Evolutionary conservation across 2,329 filamentous ascomycete genomes (phyloP).

Genomic region (Penicillium crustosum): DNA sequence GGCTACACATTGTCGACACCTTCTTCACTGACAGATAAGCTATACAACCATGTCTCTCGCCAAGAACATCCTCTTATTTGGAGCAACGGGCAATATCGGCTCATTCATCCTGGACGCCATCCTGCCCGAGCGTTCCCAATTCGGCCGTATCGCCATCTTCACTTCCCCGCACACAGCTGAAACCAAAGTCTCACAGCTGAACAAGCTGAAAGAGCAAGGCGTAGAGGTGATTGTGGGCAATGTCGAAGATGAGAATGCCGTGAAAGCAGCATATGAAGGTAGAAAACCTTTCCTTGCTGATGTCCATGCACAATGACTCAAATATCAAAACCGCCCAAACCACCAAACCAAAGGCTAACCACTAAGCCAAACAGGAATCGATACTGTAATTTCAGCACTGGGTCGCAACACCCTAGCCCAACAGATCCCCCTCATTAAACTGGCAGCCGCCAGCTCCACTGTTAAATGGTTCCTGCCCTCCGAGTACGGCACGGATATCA

Average conservation of each 20-base stretch:
- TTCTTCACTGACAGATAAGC: neutral
- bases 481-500: slow-evolving; percentile 67
- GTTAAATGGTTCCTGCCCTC: slow-evolving; percentile 67
- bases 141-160: slow-evolving; percentile 56
- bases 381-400: slow-evolving; percentile 65
- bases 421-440: slow-evolving; percentile 62
- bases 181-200: slow-evolving; percentile 52
- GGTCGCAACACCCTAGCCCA: slow-evolving; percentile 62
- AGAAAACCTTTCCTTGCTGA: neutral
- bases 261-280: slow-evolving; percentile 58
- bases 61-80: slow-evolving; percentile 53
- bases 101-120: slow-evolving; percentile 54
- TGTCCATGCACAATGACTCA: neutral
- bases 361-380: slow-evolving; percentile 47
- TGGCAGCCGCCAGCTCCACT: slow-evolving; percentile 55
- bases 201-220: slow-evolving; percentile 47
- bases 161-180: slow-evolving; percentile 56
- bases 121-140: slow-evolving; percentile 46
- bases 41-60: slow-evolving; percentile 17
- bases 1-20: too few relatives aligned
- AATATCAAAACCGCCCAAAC: neutral
- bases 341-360: slow-evolving; percentile 3
- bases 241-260: slow-evolving; percentile 52
- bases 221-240: slow-evolving; percentile 59
- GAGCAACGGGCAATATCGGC: slow-evolving; percentile 53